Conservation (phyloP, 306 rosid genomes). For the Vachellia collinsii region DNA sequence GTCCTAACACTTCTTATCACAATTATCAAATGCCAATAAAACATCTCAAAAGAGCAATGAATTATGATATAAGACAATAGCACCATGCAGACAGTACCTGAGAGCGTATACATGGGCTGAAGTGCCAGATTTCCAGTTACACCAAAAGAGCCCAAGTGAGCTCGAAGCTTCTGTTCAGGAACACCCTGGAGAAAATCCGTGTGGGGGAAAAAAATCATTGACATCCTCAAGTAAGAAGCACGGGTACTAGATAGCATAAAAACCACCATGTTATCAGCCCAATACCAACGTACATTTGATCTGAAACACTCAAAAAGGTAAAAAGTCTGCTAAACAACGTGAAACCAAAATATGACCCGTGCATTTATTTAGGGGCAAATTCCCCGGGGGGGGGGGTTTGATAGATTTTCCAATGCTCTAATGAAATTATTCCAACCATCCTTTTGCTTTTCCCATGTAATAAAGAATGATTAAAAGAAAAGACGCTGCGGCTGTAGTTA, state of each 20-base stretch:
- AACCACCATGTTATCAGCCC: neutral
- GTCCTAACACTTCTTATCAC: constrained; percentile 3
- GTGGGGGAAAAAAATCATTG: constrained; percentile 32
- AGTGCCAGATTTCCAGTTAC: constrained; percentile 99
- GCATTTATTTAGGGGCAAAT: neutral
- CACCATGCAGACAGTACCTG: constrained; percentile 59
- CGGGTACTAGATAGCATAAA: constrained; percentile 2
- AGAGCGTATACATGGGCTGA: constrained; percentile 98
- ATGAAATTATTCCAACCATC: constrained; percentile 19
- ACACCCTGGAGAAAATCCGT: constrained; percentile 72
- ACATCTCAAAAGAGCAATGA: neutral
- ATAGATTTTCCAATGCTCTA: constrained; percentile 5
- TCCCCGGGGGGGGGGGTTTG: too few species aligned
- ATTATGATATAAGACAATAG: neutral
- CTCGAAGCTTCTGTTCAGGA: constrained; percentile 97
- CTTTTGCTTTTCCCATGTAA: constrained; percentile 28
- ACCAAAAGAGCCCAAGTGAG: constrained; percentile 96
- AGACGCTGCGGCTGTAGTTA: constrained; percentile 12
- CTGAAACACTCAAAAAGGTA: constrained; percentile 6
- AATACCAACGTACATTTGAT: constrained; percentile 22
- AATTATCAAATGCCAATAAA: constrained; percentile 1
- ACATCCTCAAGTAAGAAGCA: constrained; percentile 26
- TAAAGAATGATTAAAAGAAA: constrained; percentile 21
- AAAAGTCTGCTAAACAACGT: neutral
- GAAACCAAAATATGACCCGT: constrained; percentile 13